Evolutionary conservation across 2,329 filamentous ascomycete species (phyloP).

Genomic region (Trichothecium sympodiale): DNA sequence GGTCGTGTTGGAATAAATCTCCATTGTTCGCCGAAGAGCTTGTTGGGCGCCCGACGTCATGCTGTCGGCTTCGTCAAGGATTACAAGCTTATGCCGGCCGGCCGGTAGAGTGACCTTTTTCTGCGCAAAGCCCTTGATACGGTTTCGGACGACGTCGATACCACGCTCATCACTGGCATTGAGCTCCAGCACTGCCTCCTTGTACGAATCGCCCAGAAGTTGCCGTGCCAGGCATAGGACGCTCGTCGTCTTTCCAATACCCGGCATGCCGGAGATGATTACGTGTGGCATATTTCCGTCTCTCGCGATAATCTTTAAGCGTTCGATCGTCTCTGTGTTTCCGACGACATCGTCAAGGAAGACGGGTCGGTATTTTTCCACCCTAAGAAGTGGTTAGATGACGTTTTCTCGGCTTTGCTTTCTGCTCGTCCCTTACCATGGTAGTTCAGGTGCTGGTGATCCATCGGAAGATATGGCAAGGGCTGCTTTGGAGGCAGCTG

Average conservation of each 20-base stretch:
- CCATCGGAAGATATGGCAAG: conserved; percentile 39
- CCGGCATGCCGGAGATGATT: conserved; percentile 98
- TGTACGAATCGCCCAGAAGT: conserved; percentile 84
- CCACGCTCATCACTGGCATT: conserved; percentile 95
- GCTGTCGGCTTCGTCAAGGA: conserved; percentile 94
- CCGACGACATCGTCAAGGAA: conserved; percentile 96
- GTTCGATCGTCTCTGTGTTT: conserved; percentile 95
- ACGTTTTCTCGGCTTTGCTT: not conserved
- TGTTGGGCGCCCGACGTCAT: conserved; percentile 98
- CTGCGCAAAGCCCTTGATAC: conserved; percentile 97
- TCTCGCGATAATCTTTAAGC: conserved; percentile 94
- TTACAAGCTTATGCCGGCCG: conserved; percentile 90
- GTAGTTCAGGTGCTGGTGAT: conserved; percentile 57
- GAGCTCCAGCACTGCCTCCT: conserved; percentile 91
- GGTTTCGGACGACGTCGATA: conserved; percentile 92
- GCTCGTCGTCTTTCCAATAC: conserved; percentile 96
- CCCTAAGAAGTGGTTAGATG: conserved; percentile 45
- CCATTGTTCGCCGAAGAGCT: conserved; percentile 90
- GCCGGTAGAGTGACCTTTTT: conserved; percentile 94
- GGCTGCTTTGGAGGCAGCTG: conserved; percentile 44
- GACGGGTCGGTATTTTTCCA: conserved; percentile 93
- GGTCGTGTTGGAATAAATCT: conserved; percentile 94
- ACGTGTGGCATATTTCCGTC: conserved; percentile 99
- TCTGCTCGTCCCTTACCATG: conserved; percentile 48
- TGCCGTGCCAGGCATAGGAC: conserved; percentile 88